A percentile compares a stretch with the other conserved stretches of the same genome.
phyloP scores from a whole-genome alignment of 169 alveolate genomes.

The Plasmodium fragile region DNA sequence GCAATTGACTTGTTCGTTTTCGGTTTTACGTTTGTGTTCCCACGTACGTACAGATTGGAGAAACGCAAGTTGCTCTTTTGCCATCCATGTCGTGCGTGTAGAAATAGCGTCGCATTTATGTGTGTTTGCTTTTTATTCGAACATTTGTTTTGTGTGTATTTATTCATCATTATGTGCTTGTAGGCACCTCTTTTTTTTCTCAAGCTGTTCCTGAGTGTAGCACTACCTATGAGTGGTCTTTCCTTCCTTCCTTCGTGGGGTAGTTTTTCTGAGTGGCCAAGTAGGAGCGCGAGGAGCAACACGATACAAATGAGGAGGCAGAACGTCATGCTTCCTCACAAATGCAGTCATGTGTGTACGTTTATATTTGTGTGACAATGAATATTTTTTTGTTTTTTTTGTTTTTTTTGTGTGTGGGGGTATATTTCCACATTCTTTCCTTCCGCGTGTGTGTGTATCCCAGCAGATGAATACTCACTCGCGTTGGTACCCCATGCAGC shows the following conservation, averaged over 20 bases:
- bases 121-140: not conserved
- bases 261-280: not conserved
- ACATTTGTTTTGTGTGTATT: not conserved
- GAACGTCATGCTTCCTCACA: not conserved
- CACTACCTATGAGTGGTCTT: not conserved
- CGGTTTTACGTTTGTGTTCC: conserved; percentile 84
- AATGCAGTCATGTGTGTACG: not conserved
- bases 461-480: not conserved
- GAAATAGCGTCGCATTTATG: not conserved
- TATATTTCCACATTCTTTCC: not conserved
- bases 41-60: conserved; percentile 67
- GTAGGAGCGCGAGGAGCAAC: not conserved
- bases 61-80: conserved; percentile 6
- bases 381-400: not conserved
- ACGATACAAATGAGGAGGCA: not conserved
- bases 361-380: not conserved
- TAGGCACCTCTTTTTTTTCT: not conserved
- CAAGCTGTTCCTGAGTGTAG: not conserved
- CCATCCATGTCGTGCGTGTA: not conserved
- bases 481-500: not conserved
- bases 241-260: not conserved
- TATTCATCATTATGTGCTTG: not conserved
- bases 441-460: not conserved
- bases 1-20: conserved; percentile 89
- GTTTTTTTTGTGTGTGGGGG: not conserved